Percentiles rank a stretch among this genome's conserved stretches.
phyloP scores from a whole-genome alignment of 768 basidiomycete genomes.

The Auricularia cornea region DNA sequence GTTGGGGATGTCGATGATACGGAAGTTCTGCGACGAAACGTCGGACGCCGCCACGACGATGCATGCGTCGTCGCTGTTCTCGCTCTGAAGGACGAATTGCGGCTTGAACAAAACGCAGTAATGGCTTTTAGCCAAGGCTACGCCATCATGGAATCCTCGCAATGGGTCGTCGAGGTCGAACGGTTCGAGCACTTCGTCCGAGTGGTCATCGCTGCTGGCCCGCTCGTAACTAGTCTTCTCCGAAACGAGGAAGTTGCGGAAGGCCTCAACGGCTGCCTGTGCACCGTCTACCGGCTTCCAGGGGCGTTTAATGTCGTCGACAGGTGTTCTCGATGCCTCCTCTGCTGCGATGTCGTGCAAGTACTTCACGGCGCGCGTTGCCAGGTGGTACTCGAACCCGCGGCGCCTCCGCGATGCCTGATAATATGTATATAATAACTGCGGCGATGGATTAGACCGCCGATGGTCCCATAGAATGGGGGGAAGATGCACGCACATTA shows the following conservation, averaged over 20 bases:
- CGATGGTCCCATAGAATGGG: neutral
- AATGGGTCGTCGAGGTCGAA: slow-evolving; percentile 44
- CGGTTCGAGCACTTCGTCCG: slow-evolving; percentile 18
- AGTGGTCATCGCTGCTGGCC: slow-evolving; percentile 22
- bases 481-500: slow-evolving; percentile 45
- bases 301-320: neutral
- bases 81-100: slow-evolving; percentile 72
- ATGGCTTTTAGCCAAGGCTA: slow-evolving; percentile 60
- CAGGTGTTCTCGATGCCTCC: neutral
- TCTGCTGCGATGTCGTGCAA: slow-evolving; percentile 46
- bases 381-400: slow-evolving; percentile 83
- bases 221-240: slow-evolving; percentile 30
- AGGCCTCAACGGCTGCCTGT: slow-evolving; percentile 56
- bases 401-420: slow-evolving; percentile 16
- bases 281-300: slow-evolving; percentile 21
- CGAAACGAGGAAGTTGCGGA: slow-evolving; percentile 53
- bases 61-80: slow-evolving; percentile 44
- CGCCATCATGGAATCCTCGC: slow-evolving; percentile 64
- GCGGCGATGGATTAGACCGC: slow-evolving; percentile 4
- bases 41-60: slow-evolving; percentile 73
- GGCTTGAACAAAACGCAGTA: slow-evolving; percentile 86
- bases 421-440: slow-evolving; percentile 87
- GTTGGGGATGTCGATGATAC: slow-evolving; percentile 72
- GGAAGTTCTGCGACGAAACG: slow-evolving; percentile 67
- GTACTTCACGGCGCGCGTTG: slow-evolving; percentile 78